Conservation (phyloP, 257 asterid species). For the Solanum habrochaites region DNA sequence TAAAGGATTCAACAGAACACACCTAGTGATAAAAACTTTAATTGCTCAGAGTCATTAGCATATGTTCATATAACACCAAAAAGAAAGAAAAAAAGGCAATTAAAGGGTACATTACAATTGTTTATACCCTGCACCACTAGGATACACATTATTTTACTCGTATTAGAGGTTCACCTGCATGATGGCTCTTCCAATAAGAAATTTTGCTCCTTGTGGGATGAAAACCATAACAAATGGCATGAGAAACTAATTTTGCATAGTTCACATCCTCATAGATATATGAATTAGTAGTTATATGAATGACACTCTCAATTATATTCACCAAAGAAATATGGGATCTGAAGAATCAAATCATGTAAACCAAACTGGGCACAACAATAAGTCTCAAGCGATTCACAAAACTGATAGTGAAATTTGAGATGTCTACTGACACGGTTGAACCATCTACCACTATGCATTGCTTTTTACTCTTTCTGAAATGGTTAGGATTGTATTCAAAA, state of each 20-base stretch:
- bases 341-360: neutral
- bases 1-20: neutral
- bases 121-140: neutral
- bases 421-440: neutral
- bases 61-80: neutral
- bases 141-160: neutral
- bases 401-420: neutral
- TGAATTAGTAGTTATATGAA: neutral
- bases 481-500: neutral
- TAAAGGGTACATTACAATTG: neutral
- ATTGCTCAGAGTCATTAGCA: neutral
- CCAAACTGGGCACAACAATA: neutral
- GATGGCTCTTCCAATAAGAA: neutral
- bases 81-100: neutral
- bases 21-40: neutral
- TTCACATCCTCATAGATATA: neutral
- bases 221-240: neutral
- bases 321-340: neutral
- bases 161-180: neutral
- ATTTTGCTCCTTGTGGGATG: neutral
- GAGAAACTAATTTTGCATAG: neutral
- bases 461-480: neutral
- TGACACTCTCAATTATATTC: neutral
- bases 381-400: neutral
- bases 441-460: neutral